Evolutionary conservation across 495 filamentous ascomycete genomes (phyloP), one percentile per base, ranked within the genome.

Genomic region (Aspergillus sclerotiicarbonarius): DNA sequence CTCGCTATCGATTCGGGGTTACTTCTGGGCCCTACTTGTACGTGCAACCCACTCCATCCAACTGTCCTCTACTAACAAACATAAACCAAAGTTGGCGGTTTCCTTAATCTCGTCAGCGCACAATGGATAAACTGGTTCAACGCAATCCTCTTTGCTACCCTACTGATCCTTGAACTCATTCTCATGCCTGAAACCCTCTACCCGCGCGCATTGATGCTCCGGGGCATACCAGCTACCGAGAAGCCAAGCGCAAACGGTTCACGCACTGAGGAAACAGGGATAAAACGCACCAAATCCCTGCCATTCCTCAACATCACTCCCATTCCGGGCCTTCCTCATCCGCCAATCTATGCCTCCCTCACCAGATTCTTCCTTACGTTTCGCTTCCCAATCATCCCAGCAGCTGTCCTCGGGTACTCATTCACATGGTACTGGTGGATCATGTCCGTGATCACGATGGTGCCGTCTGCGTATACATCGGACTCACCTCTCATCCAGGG

Each of bases 371-470:
- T 72, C 30, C 70, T 74, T 60, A 81, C 78, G 1, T 84, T 77
- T 58, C 72, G 70, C 47, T 79, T 73, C 58, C 76, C 76, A 0
- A 73, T 73, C 7, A 71, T 85, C 0, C 64, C 71, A 0, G 67
- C 84, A 20, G 57, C 73, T 6, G 72, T 86, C 1, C 52, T 81
- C 15, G 71, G 76, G 18, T 87, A 82, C 67, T 78, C 70, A 52
- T 86, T 86, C 59, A 62, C 73, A 4, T 85, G 80, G 80, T 86
- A 87, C 66, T 86, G 84, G 84, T 87, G 82, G 83, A 67, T 87
- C 10, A 60, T 86, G 7, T 83, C 81, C 0, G 71, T 87, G 10
- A 81, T 87, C 20, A 86, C 84, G 4, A 76, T 83, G 71, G 68
- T 85, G 8, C 84, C 84, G 0, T 72, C 75, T 18, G 84, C 83